Evolutionary conservation across 2,329 filamentous ascomycete species (phyloP).

Genomic region (Pleoardoris graminearum): DNA sequence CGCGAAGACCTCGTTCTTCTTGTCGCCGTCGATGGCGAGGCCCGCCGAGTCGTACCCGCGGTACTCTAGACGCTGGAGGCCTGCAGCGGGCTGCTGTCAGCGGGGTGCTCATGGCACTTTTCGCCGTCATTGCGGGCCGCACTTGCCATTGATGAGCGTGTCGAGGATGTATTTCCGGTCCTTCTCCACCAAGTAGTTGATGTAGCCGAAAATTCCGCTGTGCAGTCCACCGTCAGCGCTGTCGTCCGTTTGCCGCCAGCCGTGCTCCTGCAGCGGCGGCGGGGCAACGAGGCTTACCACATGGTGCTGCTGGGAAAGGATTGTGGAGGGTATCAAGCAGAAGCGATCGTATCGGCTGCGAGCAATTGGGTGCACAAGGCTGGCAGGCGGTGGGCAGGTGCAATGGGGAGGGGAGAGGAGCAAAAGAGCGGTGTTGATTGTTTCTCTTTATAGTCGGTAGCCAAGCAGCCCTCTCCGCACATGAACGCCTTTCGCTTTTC

Average conservation of each 20-base stretch:
- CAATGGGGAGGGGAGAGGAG: slow-evolving; percentile 30
- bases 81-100: slow-evolving; percentile 54
- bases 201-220: slow-evolving; percentile 96
- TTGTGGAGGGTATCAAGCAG: slow-evolving; percentile 25
- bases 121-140: slow-evolving; percentile 4
- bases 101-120: slow-evolving; percentile 4
- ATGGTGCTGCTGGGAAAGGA: slow-evolving; percentile 39
- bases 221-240: slow-evolving; percentile 22
- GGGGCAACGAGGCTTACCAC: slow-evolving; percentile 43
- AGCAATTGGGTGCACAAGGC: slow-evolving; percentile 13
- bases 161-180: slow-evolving; percentile 95
- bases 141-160: slow-evolving; percentile 91
- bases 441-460: slow-evolving; percentile 41
- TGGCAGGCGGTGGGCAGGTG: not conserved
- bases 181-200: slow-evolving; percentile 99
- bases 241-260: slow-evolving; percentile 11
- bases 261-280: slow-evolving; percentile 10
- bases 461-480: slow-evolving; percentile 30
- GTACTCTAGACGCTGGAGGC: slow-evolving; percentile 94
- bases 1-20: slow-evolving; percentile 95
- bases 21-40: slow-evolving; percentile 94
- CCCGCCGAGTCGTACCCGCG: slow-evolving; percentile 98
- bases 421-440: slow-evolving; percentile 40
- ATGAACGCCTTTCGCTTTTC: slow-evolving; percentile 22
- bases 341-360: slow-evolving; percentile 34